Evolutionary conservation across 805 yeast species (phyloP), one percentile per base, ranked within the genome.

Genomic region (Zygotorulaspora sp.): DNA sequence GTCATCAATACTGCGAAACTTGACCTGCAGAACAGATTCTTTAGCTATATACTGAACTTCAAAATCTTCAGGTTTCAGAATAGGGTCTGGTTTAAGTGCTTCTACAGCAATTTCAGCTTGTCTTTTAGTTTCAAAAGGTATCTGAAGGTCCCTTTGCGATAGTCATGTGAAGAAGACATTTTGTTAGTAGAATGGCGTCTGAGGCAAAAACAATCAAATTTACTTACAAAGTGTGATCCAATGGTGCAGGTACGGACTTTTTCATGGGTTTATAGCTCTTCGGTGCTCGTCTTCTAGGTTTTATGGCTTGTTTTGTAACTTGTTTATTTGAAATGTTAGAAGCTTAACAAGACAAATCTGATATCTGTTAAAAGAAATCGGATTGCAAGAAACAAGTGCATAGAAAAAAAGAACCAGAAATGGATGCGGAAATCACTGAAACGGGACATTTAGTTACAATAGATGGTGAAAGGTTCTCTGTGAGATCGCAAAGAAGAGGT

Each of bases 21-120:
- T 45, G 19, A 79, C 72, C 2, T 57, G 41, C 27, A 86, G 64
- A 0, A 43, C 44, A 13, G 47, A 52, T 2, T 57, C 72, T 3
- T 63, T 54, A 0, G 63, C 54, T 5, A 53, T 30, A 44, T 77
- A 78, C 1, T 47, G 48, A 4, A 78, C 79, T 12, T 61, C 56
- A 32, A 87, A 67, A 57, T 85, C 92, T 36, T 73, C 68, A 1
- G 80, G 80, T 53, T 77, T 80, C 44, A 88, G 66, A n/a, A 83
- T 78, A 1, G 95, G 95, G 55, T 87, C 96, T 1, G 90, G 95
- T 3, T 63, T 50, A 15, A 86, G 66, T 2, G 86, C 68, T n/a
- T 66, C 62, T 27, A 61, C 51, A 1, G 92, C 90, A 2, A 84
- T 78, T 3, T 38, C 34, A 0, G 95, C 88, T 49, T 85, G 90